Evolutionary conservation across 2,329 filamentous ascomycete genomes (phyloP).

Genomic region (Neospermospora avenae): DNA sequence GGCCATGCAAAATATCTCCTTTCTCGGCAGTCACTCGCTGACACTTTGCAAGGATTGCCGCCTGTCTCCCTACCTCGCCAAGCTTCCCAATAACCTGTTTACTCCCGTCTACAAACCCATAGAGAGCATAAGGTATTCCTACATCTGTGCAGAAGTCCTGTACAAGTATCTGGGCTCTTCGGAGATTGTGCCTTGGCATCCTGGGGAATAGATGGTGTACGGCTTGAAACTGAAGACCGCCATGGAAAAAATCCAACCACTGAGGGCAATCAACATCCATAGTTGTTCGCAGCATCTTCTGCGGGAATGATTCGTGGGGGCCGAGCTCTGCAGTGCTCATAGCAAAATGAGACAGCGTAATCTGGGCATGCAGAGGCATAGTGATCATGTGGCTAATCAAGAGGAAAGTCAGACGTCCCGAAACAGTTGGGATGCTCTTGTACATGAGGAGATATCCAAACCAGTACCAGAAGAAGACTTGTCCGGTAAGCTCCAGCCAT

Average conservation of each 20-base stretch:
- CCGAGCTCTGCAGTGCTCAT: constrained; percentile 91
- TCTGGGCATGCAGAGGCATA: constrained; percentile 81
- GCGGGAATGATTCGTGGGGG: constrained; percentile 79
- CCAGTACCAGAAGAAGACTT: constrained; percentile 81
- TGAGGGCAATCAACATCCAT: constrained; percentile 89
- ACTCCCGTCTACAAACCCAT: constrained; percentile 82
- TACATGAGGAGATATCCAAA: constrained; percentile 83
- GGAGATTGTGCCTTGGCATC: constrained; percentile 80
- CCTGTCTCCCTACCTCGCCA: constrained; percentile 76
- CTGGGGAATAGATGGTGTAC: constrained; percentile 84
- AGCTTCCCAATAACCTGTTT: constrained; percentile 73
- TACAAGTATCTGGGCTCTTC: constrained; percentile 70
- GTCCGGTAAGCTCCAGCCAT: constrained; percentile 73
- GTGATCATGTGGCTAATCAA: constrained; percentile 78
- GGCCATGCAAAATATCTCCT: constrained; percentile 33
- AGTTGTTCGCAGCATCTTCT: constrained; percentile 87
- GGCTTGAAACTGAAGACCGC: constrained; percentile 84
- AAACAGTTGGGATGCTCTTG: constrained; percentile 64
- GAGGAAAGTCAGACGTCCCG: constrained; percentile 69
- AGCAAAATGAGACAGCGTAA: constrained; percentile 87
- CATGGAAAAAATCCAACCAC: constrained; percentile 88
- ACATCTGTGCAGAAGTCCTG: constrained; percentile 80
- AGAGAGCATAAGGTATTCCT: constrained; percentile 79
- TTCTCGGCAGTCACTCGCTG: constrained; percentile 46
- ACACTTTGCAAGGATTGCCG: constrained; percentile 72